Evolutionary conservation across 495 filamentous ascomycete species (phyloP), one percentile per base, ranked within the genome.

Genomic region (Cercophora newfieldiana): DNA sequence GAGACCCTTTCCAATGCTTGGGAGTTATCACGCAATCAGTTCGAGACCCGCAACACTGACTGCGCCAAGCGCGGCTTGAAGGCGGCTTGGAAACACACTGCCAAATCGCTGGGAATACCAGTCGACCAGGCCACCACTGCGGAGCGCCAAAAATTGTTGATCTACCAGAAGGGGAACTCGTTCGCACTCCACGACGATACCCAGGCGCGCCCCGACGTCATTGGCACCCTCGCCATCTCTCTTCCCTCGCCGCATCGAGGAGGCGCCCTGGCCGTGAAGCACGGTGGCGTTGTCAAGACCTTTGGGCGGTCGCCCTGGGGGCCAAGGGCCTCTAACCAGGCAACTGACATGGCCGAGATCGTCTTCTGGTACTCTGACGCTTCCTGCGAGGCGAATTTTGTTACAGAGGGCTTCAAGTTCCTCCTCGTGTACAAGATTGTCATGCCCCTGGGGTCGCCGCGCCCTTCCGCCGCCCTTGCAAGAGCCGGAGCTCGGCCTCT

Each of bases 381-480:
- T 16, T 71, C 67, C 3, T 85, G 88, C 64, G 81, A 84, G 66
- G 78, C 87, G 30, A 71, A 75, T 24, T 79, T 80, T 1, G 80
- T 88, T 10, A 77, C 61, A 3, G 77, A 76, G 8, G 85, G 86
- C 7, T 79, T 79, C 64, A 81, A 83, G 4, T 75, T 81, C 57
- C 82, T 86, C 14, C 68, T 88, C 10, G 82, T 80, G 0, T 88
- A 85, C 71, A 88, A 87, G 64, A 76, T 89, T 14, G 76, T 80
- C n/a, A 25, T 70, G 7, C 56, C 72, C 10, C 65, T 71, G 1
- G 28, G 61, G 37, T 49, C 67, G 7, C 59, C 22, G 33, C 71
- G 47, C 29, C 66, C 60, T 57, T 68, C 57, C 0, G 62, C 56
- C 18, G 50, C 14, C 26, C 7, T 65, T 6, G 47, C 12, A 1